Base-by-base conservation (phyloP, 768 basidiomycete genomes). In the Serendipita vermifera region DNA sequence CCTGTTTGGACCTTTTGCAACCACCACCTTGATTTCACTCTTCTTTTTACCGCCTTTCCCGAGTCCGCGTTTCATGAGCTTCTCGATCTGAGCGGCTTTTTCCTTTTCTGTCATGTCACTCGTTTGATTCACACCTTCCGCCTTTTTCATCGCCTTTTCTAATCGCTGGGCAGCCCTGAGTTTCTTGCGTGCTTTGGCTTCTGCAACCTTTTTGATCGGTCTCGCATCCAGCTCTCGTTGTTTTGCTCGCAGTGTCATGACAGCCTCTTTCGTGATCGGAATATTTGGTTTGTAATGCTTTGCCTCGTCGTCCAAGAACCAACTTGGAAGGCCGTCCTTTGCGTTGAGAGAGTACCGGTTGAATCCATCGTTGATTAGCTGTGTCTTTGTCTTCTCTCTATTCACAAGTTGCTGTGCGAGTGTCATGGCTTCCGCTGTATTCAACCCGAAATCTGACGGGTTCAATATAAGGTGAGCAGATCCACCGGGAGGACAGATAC, bases 151-250 rank as follows among this genome's bases (percentile, higher is more conserved):
- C 7, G 90, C 87, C 68, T 90, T 94, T 63, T 93, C 89, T 11
- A 97, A 71, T 43, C 82, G 77, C 61, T 87, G 85, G 11, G 78
- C 76, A 9, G 92, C 89, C 69, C 83, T 89, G 66, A 88, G 72
- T 72, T 97, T 97, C 72, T 99, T 99, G 59, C 96, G 79, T 27
- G 90, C 92, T 69, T 98, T 98, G 13, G 96, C 96, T 70, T 98
- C 96, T 6, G 94, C 96, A 5, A 98, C 80, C 75, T 99, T 99
- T 73, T 96, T 98, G 72, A 99, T 98, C 15, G 96, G 96, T 24
- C 96, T 81, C 1, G 94, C 91, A 66, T 99, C 92, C 48, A 99
- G 74, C 13, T 91, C 88, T 11, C 94, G 85, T 70, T 93, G 87
- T 69, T 87, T 90, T 20, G 86, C 87, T 29, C 87, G 82, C 29